Evolutionary conservation across 345 rosid genomes (phyloP).

Genomic region (Eucalyptus tenuipes): DNA sequence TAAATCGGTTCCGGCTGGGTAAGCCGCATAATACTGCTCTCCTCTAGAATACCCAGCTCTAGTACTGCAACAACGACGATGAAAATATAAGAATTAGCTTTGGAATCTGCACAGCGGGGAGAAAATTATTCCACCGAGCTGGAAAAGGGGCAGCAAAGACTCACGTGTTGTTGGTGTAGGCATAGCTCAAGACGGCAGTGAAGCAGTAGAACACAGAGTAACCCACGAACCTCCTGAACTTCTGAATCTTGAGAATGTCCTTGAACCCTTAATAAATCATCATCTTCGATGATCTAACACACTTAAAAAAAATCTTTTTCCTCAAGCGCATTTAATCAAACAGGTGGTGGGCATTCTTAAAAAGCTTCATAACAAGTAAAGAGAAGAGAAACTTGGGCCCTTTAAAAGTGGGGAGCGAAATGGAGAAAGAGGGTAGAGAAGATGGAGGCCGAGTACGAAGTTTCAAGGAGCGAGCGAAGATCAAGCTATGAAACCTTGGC

Average conservation of each 20-base stretch:
- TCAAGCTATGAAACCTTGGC: not conserved
- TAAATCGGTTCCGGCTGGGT: slow-evolving; percentile 82
- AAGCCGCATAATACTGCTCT: slow-evolving; percentile 86
- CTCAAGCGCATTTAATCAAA: not conserved
- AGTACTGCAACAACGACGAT: slow-evolving; percentile 31
- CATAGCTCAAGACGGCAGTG: slow-evolving; percentile 40
- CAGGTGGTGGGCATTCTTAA: not conserved
- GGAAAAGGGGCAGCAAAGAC: not conserved
- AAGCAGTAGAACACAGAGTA: slow-evolving; percentile 66
- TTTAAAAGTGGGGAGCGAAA: not conserved
- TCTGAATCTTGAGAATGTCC: slow-evolving; percentile 64
- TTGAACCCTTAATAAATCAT: slow-evolving; percentile 21
- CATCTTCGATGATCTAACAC: slow-evolving; percentile 2
- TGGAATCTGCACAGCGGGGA: not conserved
- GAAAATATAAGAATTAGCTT: not conserved
- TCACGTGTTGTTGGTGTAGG: slow-evolving; percentile 74
- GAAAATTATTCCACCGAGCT: not conserved
- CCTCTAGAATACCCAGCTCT: slow-evolving; percentile 86
- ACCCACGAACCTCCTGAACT: slow-evolving; percentile 60
- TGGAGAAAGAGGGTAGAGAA: not conserved
- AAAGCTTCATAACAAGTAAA: not conserved
- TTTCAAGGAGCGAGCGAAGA: not conserved
- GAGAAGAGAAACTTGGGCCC: accelerated
- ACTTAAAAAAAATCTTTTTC: too few relatives aligned
- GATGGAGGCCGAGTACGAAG: not conserved